A percentile compares a stretch with the other conserved stretches of the same genome.
phyloP scores from a whole-genome alignment of 2,329 filamentous ascomycete genomes.

The Venturia nashicola region DNA sequence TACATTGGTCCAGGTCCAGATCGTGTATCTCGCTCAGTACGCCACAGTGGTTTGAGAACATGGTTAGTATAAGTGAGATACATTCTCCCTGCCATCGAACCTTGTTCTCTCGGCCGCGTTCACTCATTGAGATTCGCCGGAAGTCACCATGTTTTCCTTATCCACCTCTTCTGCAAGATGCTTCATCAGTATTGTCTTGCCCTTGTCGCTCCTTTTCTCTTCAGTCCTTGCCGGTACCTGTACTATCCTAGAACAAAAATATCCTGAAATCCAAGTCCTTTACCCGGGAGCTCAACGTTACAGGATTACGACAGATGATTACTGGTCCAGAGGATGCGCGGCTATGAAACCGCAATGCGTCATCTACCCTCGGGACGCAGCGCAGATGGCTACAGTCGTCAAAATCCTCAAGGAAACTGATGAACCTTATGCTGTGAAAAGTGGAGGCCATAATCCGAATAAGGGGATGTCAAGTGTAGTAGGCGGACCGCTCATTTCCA shows the following conservation, averaged over 20 bases:
- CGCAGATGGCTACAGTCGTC: conserved; percentile 23
- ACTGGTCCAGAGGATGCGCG: conserved; percentile 24
- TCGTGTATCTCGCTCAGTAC: background rate
- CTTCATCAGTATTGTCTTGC: background rate
- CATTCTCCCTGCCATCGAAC: background rate
- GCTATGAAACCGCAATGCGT: conserved; percentile 25
- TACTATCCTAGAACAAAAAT: background rate
- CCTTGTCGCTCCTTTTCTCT: background rate
- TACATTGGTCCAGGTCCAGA: background rate
- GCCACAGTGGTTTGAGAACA: no score
- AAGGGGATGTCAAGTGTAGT: conserved; percentile 16
- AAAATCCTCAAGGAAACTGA: background rate
- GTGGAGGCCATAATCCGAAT: conserved; percentile 29
- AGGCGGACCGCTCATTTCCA: conserved; percentile 27
- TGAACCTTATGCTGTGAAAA: conserved; percentile 24
- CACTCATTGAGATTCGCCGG: background rate
- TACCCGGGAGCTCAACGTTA: background rate
- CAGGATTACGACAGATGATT: conserved; percentile 11
- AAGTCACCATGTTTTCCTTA: background rate
- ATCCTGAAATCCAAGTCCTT: conserved; percentile 2
- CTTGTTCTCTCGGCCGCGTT: background rate
- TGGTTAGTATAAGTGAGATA: no score
- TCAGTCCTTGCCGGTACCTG: conserved; percentile 1
- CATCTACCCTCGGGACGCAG: conserved; percentile 21
- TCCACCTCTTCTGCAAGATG: background rate